phyloP scores from a whole-genome alignment of 2,329 filamentous ascomycete species.

The Truncatella angustata region DNA sequence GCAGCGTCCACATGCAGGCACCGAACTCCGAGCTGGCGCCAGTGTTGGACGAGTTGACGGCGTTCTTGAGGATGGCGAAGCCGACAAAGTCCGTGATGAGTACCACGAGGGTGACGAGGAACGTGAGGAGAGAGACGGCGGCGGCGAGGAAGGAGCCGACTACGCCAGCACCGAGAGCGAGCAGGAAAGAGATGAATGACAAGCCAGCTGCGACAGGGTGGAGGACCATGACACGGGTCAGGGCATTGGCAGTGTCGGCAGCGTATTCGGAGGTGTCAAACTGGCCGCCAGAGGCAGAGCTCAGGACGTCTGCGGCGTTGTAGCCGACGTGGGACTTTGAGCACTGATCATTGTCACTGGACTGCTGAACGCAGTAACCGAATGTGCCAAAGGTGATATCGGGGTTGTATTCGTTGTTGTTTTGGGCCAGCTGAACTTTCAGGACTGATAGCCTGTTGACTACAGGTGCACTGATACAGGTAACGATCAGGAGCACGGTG shows the following conservation, averaged over 20 bases:
- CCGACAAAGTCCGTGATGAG: constrained; percentile 43
- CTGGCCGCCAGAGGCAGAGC: constrained; percentile 12
- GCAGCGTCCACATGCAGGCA: constrained; percentile 55
- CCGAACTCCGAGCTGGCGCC: constrained; percentile 44
- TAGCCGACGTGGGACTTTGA: constrained; percentile 23
- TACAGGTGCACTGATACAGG: constrained; percentile 46
- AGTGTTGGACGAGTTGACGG: constrained; percentile 17
- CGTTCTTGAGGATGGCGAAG: constrained; percentile 34
- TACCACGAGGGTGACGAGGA: constrained; percentile 38
- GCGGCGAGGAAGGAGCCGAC: constrained; percentile 39
- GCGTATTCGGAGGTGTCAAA: constrained; percentile 33
- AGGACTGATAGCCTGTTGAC: constrained; percentile 40
- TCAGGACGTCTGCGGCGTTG: constrained; percentile 21
- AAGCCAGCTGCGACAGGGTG: constrained; percentile 38
- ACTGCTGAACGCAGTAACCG: constrained; percentile 37
- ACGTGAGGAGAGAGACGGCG: constrained; percentile 36
- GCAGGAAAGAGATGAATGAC: constrained; percentile 44
- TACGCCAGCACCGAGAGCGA: constrained; percentile 40
- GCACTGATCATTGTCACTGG: constrained; percentile 20
- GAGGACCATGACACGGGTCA: constrained; percentile 39
- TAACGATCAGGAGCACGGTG: constrained; percentile 44
- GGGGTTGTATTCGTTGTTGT: constrained; percentile 18
- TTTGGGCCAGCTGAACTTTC: constrained; percentile 34
- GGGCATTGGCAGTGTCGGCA: constrained; percentile 32
- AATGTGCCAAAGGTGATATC: constrained; percentile 42